These are phyloP conservation scores for Gossypium anomalum DNA, from an alignment of 345 rosid species.

Conservation along the genomic window DNA sequence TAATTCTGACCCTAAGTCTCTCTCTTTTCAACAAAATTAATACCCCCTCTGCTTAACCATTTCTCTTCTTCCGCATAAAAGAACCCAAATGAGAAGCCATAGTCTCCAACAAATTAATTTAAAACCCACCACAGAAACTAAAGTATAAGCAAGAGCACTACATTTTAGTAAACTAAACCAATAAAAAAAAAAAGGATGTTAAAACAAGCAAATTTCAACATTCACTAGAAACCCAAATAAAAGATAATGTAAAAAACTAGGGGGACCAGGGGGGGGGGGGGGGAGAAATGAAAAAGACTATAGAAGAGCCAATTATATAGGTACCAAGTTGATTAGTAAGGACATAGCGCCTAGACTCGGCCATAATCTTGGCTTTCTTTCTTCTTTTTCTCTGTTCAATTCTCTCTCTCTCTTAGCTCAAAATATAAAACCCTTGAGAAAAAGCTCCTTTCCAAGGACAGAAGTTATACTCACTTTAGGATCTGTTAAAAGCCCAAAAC, in stretches of 20 bases:
- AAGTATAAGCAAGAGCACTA: background rate
- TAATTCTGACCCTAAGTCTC: background rate
- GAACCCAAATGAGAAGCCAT: background rate
- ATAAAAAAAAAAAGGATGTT: background rate
- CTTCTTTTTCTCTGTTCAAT: background rate
- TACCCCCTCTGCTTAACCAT: background rate
- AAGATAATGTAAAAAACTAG: background rate
- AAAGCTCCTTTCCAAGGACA: background rate
- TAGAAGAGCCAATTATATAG: background rate
- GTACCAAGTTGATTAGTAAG: conserved; percentile 40
- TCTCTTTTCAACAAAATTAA: background rate
- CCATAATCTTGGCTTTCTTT: conserved; percentile 23
- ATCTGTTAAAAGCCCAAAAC: background rate
- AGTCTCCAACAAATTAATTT: background rate
- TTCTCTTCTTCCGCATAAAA: background rate
- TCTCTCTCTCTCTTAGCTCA: background rate
- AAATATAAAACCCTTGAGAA: background rate
- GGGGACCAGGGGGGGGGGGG: no score
- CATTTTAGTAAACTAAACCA: background rate
- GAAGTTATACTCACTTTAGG: background rate
- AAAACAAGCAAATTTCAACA: background rate
- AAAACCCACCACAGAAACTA: background rate
- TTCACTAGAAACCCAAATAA: background rate
- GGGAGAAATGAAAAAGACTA: background rate
- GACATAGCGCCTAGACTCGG: conserved; percentile 35